Evolutionary conservation across 2,329 filamentous ascomycete genomes (phyloP), one percentile per base, ranked within the genome.

Genomic region (Cryphonectria japonica): DNA sequence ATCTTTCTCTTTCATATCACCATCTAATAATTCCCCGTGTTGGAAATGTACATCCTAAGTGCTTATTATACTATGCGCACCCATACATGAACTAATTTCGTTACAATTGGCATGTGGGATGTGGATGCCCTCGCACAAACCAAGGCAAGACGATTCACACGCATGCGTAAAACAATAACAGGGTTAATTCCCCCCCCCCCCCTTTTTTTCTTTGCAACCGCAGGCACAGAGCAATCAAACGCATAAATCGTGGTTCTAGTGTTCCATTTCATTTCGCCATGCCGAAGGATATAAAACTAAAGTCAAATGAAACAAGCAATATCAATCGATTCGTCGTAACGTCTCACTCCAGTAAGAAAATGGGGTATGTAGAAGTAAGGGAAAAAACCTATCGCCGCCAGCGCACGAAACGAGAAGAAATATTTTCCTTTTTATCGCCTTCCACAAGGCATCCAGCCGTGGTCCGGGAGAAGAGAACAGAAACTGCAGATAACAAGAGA

Each of bases 211-310:
- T 6, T 34, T 34, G 39, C 14, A 7, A 7, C 34, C 34, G 19
- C 9, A 11, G 37, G 22, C 5, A 22, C 43, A 54, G 50, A 26
- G 19, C 29, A 59, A 16, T 7, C 50, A 43, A 59, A 43, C 9
- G 26, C 34, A 59, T 13, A 22, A 14, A 46, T 14, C 34, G 19
- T 14, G 41, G 61, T 62, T 61, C 9, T 46, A 60, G 11, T 32
- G 39, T 39, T 62, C 11, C 67, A 63, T 62, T 65, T 65, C 63
- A 50, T 65, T 65, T 68, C 67, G 67, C 67, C 67, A 68, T 68
- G 67, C 67, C 34, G 11, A 29, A n/a, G 46, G 37, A 11, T 39
- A 39, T 39, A 39, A 39, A 39, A 39, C 0, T 11, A 0, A 50
- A 50, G 43, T 5, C 26, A 26, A 26, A 26, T 26, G 26, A 50